phyloP scores from a whole-genome alignment of 208 protist species.

The Leishmania tarentolae region DNA sequence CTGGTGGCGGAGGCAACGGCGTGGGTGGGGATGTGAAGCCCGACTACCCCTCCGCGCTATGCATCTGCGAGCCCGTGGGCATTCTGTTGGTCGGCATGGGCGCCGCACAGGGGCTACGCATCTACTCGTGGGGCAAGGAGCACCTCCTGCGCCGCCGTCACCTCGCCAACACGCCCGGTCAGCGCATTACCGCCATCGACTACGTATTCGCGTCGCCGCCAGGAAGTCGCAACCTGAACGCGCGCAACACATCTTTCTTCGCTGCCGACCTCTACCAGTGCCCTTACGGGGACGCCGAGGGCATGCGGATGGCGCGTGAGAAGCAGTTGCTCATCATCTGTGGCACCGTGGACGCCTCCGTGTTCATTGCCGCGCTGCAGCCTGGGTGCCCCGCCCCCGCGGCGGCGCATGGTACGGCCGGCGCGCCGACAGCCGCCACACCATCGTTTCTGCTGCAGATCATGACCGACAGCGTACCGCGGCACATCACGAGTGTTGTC shows the following conservation, averaged over 20 bases:
- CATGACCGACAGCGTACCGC: slow-evolving; percentile 65
- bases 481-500: slow-evolving; percentile 56
- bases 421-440: slow-evolving; percentile 2
- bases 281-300: slow-evolving; percentile 31
- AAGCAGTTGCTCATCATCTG: slow-evolving; percentile 76
- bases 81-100: slow-evolving; percentile 81
- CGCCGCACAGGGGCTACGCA: slow-evolving; percentile 56
- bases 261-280: slow-evolving; percentile 64
- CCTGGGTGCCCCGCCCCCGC: slow-evolving; percentile 22
- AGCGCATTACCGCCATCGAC: slow-evolving; percentile 78
- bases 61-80: slow-evolving; percentile 75
- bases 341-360: slow-evolving; percentile 64
- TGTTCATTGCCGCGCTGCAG: slow-evolving; percentile 73
- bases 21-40: neutral
- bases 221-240: slow-evolving; percentile 28
- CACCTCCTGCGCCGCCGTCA: slow-evolving; percentile 71
- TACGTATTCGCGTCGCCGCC: slow-evolving; percentile 70
- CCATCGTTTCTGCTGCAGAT: slow-evolving; percentile 72
- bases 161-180: slow-evolving; percentile 55
- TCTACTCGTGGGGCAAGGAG: slow-evolving; percentile 74
- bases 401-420: neutral
- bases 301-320: slow-evolving; percentile 40
- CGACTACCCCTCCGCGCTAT: slow-evolving; percentile 76
- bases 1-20: slow-evolving; percentile 4
- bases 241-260: slow-evolving; percentile 25